These are phyloP conservation scores for Oryza punctata DNA, from an alignment of 176 grass and related monocot species.

Conservation along the genomic window DNA sequence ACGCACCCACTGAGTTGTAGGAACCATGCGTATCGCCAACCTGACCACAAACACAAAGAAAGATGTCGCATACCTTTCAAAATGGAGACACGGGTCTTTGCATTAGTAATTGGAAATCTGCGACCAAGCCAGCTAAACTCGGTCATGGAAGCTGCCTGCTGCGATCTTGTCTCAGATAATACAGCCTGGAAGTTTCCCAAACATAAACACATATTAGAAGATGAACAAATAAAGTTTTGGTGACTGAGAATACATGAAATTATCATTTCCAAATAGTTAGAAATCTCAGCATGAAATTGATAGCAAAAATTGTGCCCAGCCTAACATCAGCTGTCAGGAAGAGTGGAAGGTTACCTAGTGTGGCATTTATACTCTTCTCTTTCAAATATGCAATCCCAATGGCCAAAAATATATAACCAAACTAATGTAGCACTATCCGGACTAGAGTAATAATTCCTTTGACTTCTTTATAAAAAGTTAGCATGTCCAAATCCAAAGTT, in stretches of 20 bases:
- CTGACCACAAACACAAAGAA: too few relatives aligned
- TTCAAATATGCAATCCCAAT: background rate
- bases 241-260: conserved; percentile 22
- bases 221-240: background rate
- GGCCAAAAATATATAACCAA: background rate
- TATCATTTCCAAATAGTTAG: background rate
- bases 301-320: background rate
- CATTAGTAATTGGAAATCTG: conserved; percentile 88
- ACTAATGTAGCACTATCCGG: background rate
- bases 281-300: background rate
- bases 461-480: background rate
- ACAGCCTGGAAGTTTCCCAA: conserved; percentile 66
- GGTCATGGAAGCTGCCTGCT: conserved; percentile 95
- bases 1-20: too few relatives aligned
- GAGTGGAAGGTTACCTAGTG: background rate
- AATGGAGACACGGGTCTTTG: conserved; percentile 96
- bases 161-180: conserved; percentile 88
- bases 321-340: background rate
- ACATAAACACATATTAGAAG: conserved; percentile 14
- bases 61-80: conserved; percentile 67
- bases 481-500: background rate
- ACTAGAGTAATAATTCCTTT: background rate
- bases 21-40: too few relatives aligned
- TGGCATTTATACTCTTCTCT: background rate
- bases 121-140: conserved; percentile 91